Evolutionary conservation across 352 stramenopile genomes (phyloP), one percentile per base, ranked within the genome.

Genomic region (Phytophthora europaea): DNA sequence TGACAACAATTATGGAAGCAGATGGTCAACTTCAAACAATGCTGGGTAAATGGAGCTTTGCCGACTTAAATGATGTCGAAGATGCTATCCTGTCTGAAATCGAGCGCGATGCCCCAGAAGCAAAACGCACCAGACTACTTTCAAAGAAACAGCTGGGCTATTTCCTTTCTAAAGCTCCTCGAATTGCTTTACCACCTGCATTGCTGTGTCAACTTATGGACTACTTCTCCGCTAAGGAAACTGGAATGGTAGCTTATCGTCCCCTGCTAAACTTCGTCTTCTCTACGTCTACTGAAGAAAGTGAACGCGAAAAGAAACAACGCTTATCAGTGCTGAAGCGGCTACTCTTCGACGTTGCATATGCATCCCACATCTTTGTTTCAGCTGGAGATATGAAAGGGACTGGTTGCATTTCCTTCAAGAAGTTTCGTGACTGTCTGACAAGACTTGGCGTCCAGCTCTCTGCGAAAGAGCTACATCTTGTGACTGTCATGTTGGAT

Each of bases 131-230:
- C 12, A 60, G 47, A 15, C 20, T 76, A 3, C 53, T 90, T 45
- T 76, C 80, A 1, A 79, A 67, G 33, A 93, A 91, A 33, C 85
- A 91, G 47, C 47, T 93, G 3, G 65, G 73, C 4, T 93, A 88
- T 64, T 78, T 89, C 23, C 54, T 90, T 0, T 84, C 80, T 2
- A 83, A 91, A 62, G 66, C 67, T 4, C 72, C 81, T 3, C 72
- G 73, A 4, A 61, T 93, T 26, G 83, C 80, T 5, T 64, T 93
- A 12, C 72, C 79, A 33, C 79, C 82, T 16, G 15, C 65, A 2
- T 20, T 91, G 22, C 60, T 93, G 16, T 71, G 63, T 20, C 67
- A 79, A 10, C 59, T 93, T 9, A 77, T 83, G 58, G 67, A 81
- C 7, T 78, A 87, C 59, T 93, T 93, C 23, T 73, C 69, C 3